Percentiles rank a stretch among this genome's conserved stretches.
These are phyloP conservation scores for Wickerhamomyces mucosus DNA, from an alignment of 805 yeast genomes.

Conservation along the genomic window DNA sequence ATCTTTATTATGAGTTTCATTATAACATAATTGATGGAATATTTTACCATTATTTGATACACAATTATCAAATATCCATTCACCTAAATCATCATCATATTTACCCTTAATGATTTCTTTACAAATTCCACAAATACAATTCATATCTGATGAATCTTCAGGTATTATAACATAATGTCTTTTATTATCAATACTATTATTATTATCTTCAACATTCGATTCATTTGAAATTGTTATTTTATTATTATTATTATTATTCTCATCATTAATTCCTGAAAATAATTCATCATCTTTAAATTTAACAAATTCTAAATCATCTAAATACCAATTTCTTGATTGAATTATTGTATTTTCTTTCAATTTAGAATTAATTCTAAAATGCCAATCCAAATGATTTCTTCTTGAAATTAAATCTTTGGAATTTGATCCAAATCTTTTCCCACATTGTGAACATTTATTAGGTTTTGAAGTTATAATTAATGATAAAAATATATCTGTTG, in stretches of 20 bases:
- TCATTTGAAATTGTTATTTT: constrained; percentile 1
- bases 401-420: constrained; percentile 42
- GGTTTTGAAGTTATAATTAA: constrained; percentile 31
- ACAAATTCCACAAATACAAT: constrained; percentile 58
- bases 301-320: constrained; percentile 64
- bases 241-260: constrained; percentile 6
- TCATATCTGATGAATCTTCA: constrained; percentile 46
- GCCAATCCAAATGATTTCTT: constrained; percentile 87
- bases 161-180: constrained; percentile 58
- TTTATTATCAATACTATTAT: constrained; percentile 13
- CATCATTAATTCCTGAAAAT: constrained; percentile 7
- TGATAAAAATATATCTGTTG: constrained; percentile 29
- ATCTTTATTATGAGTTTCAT: constrained; percentile 37
- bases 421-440: constrained; percentile 68
- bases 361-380: constrained; percentile 81
- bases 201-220: not conserved
- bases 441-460: constrained; percentile 82
- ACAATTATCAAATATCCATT: constrained; percentile 76
- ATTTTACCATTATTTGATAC: constrained; percentile 38
- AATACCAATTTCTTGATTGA: constrained; percentile 77
- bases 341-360: constrained; percentile 43
- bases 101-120: constrained; percentile 54
- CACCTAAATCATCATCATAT: constrained; percentile 67
- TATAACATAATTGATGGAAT: constrained; percentile 60
- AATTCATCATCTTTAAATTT: constrained; percentile 62